Evolutionary conservation across 169 alveolate genomes (phyloP), one percentile per base, ranked within the genome.

Genomic region (Theileria sp.): DNA sequence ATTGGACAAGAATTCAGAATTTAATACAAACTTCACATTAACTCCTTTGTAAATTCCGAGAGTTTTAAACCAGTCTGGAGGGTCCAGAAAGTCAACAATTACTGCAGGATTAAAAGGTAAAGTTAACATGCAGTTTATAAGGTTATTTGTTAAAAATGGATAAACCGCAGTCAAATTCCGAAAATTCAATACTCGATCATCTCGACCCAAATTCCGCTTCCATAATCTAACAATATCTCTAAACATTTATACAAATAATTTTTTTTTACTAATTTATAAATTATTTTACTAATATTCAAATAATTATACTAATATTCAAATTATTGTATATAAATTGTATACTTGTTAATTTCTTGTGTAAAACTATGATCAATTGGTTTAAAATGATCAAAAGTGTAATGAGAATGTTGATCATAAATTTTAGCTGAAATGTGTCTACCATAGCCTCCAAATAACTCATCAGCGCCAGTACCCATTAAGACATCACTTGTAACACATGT

Each of bases 381-480:
- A n/a, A n/a, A n/a, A 13, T 44, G 54, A 44, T 44, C 54, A 44
- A 44, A 4, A 1, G 4, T 44, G 54, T 3, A 44, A 44, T 4
- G 19, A 12, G 58, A 15, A 23, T 60, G 0, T 12, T 79, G 30
- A 36, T 38, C 15, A 9, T 17, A 32, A 15, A 77, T 66, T 28
- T 69, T 28, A 65, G 64, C 28, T 21, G 80, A 76, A 15, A 81
- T 83, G 58, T 89, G 94, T n/a, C 94, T 73, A 10, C 91, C 90
- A 56, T 89, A 89, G 7, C 94, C 94, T 0, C 94, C 94, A 79
- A 79, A 86, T 54, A 89, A 68, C 56, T 89, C 94, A 71, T 89
- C 93, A 4, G 94, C 94, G 4, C 94, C 94, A 25, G 92, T 89
- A 0, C 94, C 94, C 65, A 89, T 83, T 25, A 89, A 23, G 44